Evolutionary conservation across 2,329 filamentous ascomycete species (phyloP), one percentile per base, ranked within the genome.

Genomic region (Pseudopithomyces chartarum): DNA sequence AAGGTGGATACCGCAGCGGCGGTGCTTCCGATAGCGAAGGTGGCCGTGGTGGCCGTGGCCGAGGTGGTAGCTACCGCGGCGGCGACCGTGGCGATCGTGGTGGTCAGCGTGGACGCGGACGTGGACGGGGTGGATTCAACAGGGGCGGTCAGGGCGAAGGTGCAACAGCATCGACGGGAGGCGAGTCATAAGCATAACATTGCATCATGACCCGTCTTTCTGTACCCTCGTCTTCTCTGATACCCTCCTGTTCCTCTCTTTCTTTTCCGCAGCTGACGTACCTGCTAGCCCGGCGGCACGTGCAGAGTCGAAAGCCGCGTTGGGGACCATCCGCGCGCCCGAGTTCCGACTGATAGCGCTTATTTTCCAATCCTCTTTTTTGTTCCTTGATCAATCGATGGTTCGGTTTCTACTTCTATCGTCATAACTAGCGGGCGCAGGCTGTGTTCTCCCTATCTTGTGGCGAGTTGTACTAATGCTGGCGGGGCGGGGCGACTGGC

Each of bases 1-100:
- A 82, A 62, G 74, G 80, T 65, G 92, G 91, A 57, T 97, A 97
- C 80, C 88, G 91, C 66, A 96, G 92, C 70, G 90, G 92, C 70
- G 90, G 72, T 52, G 91, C 91, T 56, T 93, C 88, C 58, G 87
- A 89, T 71, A 90, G 89, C 65, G 90, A 92, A 69, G 81, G 83
- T 61, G 89, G 91, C 57, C 83, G 86, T 58, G 83, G 85, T 52
- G 83, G 83, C 26, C 82, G 78, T 26, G 76, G 80, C 19, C 81
- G 84, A 66, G 80, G 84, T 3, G 66, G 65, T 23, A 61, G 60
- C 26, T 50, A 80, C 54, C 78, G 85, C 55, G 81, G 84, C 58
- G 80, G 84, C 60, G 79, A 81, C 58, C 78, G 83, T 59, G 81
- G 84, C 26, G 71, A 71, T 56, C 69, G 70, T 42, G 66, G 73